A percentile compares a stretch with the other conserved stretches of the same genome.
Conservation (phyloP, 176 grass and related monocot species). For the Phoenix roebelenii region DNA sequence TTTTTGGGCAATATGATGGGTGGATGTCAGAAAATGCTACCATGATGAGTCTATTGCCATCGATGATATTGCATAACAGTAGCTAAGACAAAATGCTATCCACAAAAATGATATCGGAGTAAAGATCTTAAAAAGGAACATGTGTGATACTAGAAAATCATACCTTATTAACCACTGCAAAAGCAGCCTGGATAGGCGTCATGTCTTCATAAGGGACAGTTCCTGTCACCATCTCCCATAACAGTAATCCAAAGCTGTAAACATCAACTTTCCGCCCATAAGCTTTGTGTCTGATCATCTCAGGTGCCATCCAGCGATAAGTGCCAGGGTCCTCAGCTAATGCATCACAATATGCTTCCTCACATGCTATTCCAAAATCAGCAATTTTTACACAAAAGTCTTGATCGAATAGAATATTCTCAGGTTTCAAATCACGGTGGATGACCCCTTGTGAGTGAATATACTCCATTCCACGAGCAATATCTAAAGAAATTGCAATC, state of each 20-base stretch:
- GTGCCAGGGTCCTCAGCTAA: constrained; percentile 65
- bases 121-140: too few relatives aligned
- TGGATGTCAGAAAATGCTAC: too few relatives aligned
- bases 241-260: constrained; percentile 86
- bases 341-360: constrained; percentile 58
- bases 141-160: neutral
- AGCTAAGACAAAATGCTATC: too few relatives aligned
- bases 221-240: constrained; percentile 89
- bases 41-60: too few relatives aligned
- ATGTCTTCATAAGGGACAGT: constrained; percentile 65
- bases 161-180: constrained; percentile 97
- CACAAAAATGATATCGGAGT: too few relatives aligned
- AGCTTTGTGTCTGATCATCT: constrained; percentile 64
- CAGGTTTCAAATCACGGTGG: constrained; percentile 91
- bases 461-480: constrained; percentile 70
- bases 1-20: too few relatives aligned
- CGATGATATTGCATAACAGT: too few relatives aligned
- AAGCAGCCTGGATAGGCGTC: constrained; percentile 84
- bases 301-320: constrained; percentile 97
- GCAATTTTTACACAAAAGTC: constrained; percentile 64
- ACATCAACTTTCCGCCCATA: constrained; percentile 91
- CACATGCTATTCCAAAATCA: constrained; percentile 86
- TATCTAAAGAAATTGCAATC: constrained; percentile 59
- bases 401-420: constrained; percentile 75
- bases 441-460: constrained; percentile 80